Evolutionary conservation across 371 early-diverging fungal species (phyloP), one percentile per base, ranked within the genome.

Genomic region (Conidiobolus incongruus): DNA sequence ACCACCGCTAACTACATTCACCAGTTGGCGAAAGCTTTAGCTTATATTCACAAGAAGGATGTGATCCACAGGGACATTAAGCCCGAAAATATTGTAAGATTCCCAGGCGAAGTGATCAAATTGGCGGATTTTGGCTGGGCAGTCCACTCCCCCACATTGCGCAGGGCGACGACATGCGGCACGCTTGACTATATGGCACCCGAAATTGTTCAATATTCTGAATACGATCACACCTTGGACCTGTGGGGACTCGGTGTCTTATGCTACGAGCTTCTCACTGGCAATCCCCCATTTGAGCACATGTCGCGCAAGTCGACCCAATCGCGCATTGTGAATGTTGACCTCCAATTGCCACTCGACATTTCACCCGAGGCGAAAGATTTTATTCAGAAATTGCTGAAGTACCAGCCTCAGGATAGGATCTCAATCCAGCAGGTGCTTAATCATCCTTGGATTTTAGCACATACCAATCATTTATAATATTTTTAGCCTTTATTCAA

Each of bases 161-260:
- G 26, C 26, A 67, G 94, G 47, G 62, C 63, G 30, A 97, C 97
- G 0, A 50, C 96, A 32, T 98, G 99, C 52, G 99, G 99, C 2
- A 98, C 99, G 1, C 54, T 92, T 47, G 99, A 98, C 59, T 99
- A 99, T 55, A 57, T 98, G 55, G 84, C 90, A 3, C 89, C 82
- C 30, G 92, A 91, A 65, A 92, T 97, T 71, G 81, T 91, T 21
- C 83, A 83, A 43, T 87, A 89, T 15, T 66, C 74, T 38, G 74
- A 72, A 35, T 88, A 98, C 61, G 66, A 72, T 41, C 73, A 72
- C 33, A 71, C 72, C 16, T 92, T 97, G 19, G 99, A 99, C 58
- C 61, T 96, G 54, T 99, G 99, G 99, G 82, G 91, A 26, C 60
- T 99, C 28, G 99, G 99, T n/a, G 84, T 98, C 24, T 65, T 99